These are phyloP conservation scores for Drechslerella dactyloides DNA, from an alignment of 2,329 filamentous ascomycete genomes.

Conservation along the genomic window DNA sequence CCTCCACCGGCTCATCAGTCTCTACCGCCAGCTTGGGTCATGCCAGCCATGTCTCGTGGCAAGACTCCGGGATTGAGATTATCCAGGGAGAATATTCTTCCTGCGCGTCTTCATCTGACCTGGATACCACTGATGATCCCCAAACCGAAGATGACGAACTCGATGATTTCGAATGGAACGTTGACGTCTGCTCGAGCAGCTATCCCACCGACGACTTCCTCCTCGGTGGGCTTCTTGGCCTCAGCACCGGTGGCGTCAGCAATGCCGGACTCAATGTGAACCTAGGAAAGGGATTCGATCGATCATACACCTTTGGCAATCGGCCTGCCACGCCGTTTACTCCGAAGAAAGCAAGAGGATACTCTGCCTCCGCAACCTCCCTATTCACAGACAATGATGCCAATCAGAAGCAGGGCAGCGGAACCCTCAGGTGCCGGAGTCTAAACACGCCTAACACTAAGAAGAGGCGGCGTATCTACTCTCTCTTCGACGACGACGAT, in stretches of 20 bases:
- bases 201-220: conserved; percentile 49
- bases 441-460: conserved; percentile 40
- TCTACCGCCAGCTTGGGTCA: conserved; percentile 19
- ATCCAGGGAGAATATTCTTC: conserved; percentile 50
- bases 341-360: conserved; percentile 29
- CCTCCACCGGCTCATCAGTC: conserved; percentile 23
- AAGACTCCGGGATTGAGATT: conserved; percentile 44
- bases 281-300: conserved; percentile 25
- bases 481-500: conserved; percentile 41
- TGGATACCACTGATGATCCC: conserved; percentile 46
- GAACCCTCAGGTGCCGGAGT: conserved; percentile 36
- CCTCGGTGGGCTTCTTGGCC: conserved; percentile 31
- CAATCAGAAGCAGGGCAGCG: conserved; percentile 8
- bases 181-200: conserved; percentile 48
- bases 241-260: conserved; percentile 32
- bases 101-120: conserved; percentile 37
- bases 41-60: conserved; percentile 40
- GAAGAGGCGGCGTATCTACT: conserved; percentile 44
- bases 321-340: conserved; percentile 37
- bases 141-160: conserved; percentile 47
- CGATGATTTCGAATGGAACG: conserved; percentile 50
- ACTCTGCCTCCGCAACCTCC: conserved; percentile 25
- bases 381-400: conserved; percentile 18
- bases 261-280: conserved; percentile 26
- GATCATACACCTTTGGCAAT: conserved; percentile 32